Percentiles rank a stretch among this genome's conserved stretches.
Evolutionary conservation across 208 protist genomes (phyloP).

Genomic region (Acanthamoeba triangularis): DNA sequence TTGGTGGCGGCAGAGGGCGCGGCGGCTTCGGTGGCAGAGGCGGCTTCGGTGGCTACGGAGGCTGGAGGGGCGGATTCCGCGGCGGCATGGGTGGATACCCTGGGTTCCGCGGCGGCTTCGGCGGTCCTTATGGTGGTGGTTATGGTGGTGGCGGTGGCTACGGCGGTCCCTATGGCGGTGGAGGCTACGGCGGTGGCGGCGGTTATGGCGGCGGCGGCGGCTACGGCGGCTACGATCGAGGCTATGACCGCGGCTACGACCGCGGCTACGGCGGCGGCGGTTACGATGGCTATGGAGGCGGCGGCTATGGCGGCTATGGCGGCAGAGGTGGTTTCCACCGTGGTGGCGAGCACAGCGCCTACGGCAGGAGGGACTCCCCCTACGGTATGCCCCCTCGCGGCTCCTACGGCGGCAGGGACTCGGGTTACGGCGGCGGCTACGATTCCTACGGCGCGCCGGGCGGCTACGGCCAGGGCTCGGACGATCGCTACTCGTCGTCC

Average conservation of each 20-base stretch:
- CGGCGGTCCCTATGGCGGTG: not conserved
- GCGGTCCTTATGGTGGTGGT: not conserved
- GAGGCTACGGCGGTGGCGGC: not conserved
- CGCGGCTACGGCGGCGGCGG: not conserved
- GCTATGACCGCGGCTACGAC: not conserved
- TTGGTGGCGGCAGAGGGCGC: not conserved
- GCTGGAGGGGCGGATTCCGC: not conserved
- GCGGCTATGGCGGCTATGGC: slow-evolving; percentile 1
- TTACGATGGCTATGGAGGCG: not conserved
- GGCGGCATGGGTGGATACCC: not conserved
- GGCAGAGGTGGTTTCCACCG: not conserved
- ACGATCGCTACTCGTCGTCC: slow-evolving; percentile 16
- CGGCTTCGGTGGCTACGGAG: not conserved
- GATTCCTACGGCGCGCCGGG: not conserved
- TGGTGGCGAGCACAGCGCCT: slow-evolving; percentile 42
- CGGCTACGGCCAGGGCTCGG: not conserved
- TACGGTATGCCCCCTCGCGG: slow-evolving; percentile 10
- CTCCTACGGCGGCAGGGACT: not conserved
- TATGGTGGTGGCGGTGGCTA: not conserved
- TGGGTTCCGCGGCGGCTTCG: not conserved
- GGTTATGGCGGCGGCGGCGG: not conserved
- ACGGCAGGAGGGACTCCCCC: not conserved
- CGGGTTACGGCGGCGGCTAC: not conserved
- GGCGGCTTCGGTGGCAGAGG: not conserved
- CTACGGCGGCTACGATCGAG: not conserved